These are phyloP conservation scores for Trichoderma atroviride DNA, from an alignment of 2,329 filamentous ascomycete genomes.

Conservation along the genomic window DNA sequence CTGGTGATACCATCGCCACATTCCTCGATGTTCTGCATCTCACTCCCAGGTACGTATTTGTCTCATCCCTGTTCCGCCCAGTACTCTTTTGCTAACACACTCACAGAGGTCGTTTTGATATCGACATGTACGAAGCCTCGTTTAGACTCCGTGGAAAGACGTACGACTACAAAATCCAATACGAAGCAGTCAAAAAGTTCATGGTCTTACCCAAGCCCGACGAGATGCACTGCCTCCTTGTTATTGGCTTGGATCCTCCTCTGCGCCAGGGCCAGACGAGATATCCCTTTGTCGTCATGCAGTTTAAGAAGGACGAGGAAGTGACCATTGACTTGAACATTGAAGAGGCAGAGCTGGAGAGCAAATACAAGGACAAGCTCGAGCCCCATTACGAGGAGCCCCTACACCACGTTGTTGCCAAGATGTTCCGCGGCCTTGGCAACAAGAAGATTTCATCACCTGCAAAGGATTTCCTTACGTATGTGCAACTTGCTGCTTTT, in stretches of 20 bases:
- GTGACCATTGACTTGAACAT: constrained; percentile 96
- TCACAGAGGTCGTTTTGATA: constrained; percentile 92
- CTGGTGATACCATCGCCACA: constrained; percentile 96
- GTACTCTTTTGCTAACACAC: not conserved
- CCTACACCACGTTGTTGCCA: constrained; percentile 88
- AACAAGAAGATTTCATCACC: constrained; percentile 95
- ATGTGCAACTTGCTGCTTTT: constrained; percentile 34
- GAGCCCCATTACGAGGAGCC: constrained; percentile 90
- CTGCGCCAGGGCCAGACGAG: constrained; percentile 95
- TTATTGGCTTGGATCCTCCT: constrained; percentile 90
- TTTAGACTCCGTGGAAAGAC: constrained; percentile 98
- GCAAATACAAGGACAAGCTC: constrained; percentile 86
- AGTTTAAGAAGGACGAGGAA: constrained; percentile 97
- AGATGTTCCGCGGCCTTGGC: constrained; percentile 91
- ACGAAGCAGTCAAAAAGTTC: constrained; percentile 97
- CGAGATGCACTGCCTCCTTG: constrained; percentile 92
- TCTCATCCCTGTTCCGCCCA: too few species aligned
- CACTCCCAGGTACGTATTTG: constrained; percentile 71
- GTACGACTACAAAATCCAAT: constrained; percentile 99
- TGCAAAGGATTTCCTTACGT: constrained; percentile 89
- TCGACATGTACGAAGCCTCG: constrained; percentile 98
- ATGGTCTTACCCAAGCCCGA: constrained; percentile 99
- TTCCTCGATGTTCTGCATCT: constrained; percentile 97
- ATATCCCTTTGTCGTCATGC: constrained; percentile 98
- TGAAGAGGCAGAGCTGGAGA: constrained; percentile 82